Evolutionary conservation across 2,329 filamentous ascomycete species (phyloP).

Genomic region (Lecanicillium sp.): DNA sequence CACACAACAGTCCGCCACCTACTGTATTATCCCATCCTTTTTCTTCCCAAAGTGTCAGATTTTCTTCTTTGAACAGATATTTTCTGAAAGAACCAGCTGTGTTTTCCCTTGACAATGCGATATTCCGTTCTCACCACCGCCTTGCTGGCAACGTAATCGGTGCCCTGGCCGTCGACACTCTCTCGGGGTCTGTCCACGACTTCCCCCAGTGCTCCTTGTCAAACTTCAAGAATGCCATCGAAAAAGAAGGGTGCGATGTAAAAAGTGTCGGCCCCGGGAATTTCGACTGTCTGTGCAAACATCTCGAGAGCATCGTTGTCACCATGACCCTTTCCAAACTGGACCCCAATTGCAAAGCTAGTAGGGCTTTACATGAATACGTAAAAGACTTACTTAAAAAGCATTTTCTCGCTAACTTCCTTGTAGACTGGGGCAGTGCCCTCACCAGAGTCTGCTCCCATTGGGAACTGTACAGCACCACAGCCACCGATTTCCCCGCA

Average conservation of each 20-base stretch:
- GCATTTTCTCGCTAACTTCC: not conserved
- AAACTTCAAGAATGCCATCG: constrained; percentile 1
- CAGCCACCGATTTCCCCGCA: constrained; percentile 1
- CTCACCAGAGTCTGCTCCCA: constrained; percentile 2
- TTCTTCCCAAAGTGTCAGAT: no score
- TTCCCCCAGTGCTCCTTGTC: constrained; percentile 9
- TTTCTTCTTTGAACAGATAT: no score
- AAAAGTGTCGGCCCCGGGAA: constrained; percentile 5
- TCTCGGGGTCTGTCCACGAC: constrained; percentile 7
- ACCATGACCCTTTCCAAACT: not conserved
- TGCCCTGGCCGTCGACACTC: constrained; percentile 5
- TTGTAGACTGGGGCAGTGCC: constrained; percentile 1
- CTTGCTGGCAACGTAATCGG: constrained; percentile 3
- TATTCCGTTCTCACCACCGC: not conserved
- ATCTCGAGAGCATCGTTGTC: constrained; percentile 6
- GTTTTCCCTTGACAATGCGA: constrained; percentile 7
- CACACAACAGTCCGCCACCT: no score
- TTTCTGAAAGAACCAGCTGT: no score
- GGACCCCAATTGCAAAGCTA: constrained; percentile 9
- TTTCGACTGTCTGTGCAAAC: constrained; percentile 10
- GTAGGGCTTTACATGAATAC: not conserved
- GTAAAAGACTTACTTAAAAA: not conserved
- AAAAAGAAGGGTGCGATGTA: constrained; percentile 11
- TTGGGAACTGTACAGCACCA: constrained; percentile 5
- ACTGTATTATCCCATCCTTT: no score